Base-by-base conservation (phyloP, 2,329 filamentous ascomycete species). In the Fusarium multiceps region DNA sequence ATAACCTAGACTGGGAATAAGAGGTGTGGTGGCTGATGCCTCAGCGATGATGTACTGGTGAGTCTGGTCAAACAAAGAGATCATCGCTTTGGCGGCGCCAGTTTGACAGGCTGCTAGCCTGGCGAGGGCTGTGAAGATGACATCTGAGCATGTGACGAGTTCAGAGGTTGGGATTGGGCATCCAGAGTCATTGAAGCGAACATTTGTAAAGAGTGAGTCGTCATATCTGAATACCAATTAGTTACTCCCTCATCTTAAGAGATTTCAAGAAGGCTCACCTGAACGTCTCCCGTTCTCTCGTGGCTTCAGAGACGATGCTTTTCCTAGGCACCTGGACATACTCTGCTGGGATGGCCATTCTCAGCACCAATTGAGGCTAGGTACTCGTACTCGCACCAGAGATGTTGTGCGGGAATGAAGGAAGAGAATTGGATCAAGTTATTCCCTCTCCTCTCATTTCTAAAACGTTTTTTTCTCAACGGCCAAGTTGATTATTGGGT, bases 11-110 rank as follows among this genome's bases (percentile, higher is more conserved):
- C 34, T 64, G 1, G 76, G 68, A 13, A 70, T 54, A 7, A 87
- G 71, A 0, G 80, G 80, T 4, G 82, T 76, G 2, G 76, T 78
- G 2, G 78, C 78, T 2, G 84, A 85, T 8, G 85, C 83, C 65
- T 88, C 86, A 46, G 85, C 84, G n/a, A 88, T 75, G 32, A 87
- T 76, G 57, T 86, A 82, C 67, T 88, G 84, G 54, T 80, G 74
- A 18, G 78, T 77, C 3, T 76, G 77, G 66, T 86, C 85, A 65
- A 88, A 86, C 20, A 88, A 76, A 1, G 85, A 87, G 57, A 88
- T 80, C 25, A 86, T 69, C 11, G 79, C 76, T 28, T 84, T 80
- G 12, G 78, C 74, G 7, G 77, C 79, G 18, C 80, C 78, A 11
- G 86, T 77, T 13, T 82, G 80, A 51, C 81, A 74, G 14, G 81